Evolutionary conservation across 2,329 filamentous ascomycete species (phyloP), one percentile per base, ranked within the genome.

Genomic region (Microcyclosporella mali): DNA sequence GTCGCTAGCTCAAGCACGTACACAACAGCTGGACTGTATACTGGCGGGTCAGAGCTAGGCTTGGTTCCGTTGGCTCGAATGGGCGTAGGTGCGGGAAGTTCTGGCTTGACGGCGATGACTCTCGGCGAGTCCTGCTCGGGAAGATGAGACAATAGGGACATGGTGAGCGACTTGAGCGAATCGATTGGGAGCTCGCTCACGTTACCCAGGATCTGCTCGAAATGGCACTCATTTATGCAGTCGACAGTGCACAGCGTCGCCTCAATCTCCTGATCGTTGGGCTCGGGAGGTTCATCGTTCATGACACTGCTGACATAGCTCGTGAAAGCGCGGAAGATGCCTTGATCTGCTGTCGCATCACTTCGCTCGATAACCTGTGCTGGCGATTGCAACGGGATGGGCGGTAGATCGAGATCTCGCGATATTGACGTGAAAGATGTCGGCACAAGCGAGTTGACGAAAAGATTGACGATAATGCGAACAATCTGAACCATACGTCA

Each of bases 301-400:
- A 94, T 92, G 63, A 98, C 97, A 64, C 90, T 97, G n/a, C 89
- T 94, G 25, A 98, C 88, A 59, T 97, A 98, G 4, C 86, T 94
- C 0, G 90, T 94, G 57, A 98, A 87, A 1, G 90, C 88, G 3
- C 89, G 95, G 62, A 98, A 88, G 37, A 98, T 78, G 4, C 92
- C 88, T 2, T 82, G 81, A 19, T 98, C 92, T 45, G 74, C 79
- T 27, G 82, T 73, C 51, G 87, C 85, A 32, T 85, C 75, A 43
- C 82, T 88, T 43, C 90, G 81, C 62, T 97, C 92, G 52, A 98
- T 89, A 37, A 97, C 79, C 60, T 95, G 89, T 8, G 88, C 92
- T 1, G 92, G 89, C 10, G 81, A 87, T 58, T 95, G 90, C 36
- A 97, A 72, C 3, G 92, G 89, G 56, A 98, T 97, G 2, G 84